Percentiles rank a stretch among this genome's conserved stretches.
Evolutionary conservation across 2,329 filamentous ascomycete genomes (phyloP).

Genomic region (Colletotrichum neosansevieriae): DNA sequence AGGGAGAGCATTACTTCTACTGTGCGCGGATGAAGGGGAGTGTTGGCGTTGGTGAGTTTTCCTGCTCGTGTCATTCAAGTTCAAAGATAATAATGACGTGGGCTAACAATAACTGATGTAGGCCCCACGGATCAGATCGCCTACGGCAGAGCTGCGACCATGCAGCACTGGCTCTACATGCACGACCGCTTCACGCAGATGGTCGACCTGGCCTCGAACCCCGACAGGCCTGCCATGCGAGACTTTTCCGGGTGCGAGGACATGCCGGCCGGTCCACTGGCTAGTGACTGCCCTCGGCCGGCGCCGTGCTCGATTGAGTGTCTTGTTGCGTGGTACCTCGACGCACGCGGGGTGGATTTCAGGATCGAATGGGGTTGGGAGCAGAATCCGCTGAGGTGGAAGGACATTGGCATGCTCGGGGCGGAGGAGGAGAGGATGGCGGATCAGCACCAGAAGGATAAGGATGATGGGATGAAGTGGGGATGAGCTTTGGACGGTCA

Average conservation of each 20-base stretch:
- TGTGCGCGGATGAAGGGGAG: slow-evolving; percentile 36
- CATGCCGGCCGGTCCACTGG: slow-evolving; percentile 30
- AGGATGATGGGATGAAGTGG: slow-evolving; percentile 30
- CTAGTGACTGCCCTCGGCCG: slow-evolving; percentile 34
- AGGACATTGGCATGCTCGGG: slow-evolving; percentile 21
- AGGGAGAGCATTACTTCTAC: slow-evolving; percentile 39
- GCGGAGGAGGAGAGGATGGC: slow-evolving; percentile 33
- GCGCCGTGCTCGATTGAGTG: slow-evolving; percentile 41
- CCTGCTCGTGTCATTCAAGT: not conserved
- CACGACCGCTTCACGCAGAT: slow-evolving; percentile 37
- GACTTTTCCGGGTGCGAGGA: slow-evolving; percentile 41
- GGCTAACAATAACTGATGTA: slow-evolving; percentile 13
- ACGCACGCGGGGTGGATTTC: slow-evolving; percentile 38
- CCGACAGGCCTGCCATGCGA: slow-evolving; percentile 27
- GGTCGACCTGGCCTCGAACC: slow-evolving; percentile 36
- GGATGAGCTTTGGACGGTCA: not conserved
- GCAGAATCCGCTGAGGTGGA: slow-evolving; percentile 19
- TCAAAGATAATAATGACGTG: not conserved
- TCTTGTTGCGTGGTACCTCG: slow-evolving; percentile 38
- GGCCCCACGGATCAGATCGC: slow-evolving; percentile 40
- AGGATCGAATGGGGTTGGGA: slow-evolving; percentile 40
- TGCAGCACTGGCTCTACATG: slow-evolving; percentile 41
- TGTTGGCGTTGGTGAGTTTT: slow-evolving; percentile 41
- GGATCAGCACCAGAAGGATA: slow-evolving; percentile 1
- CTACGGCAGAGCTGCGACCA: slow-evolving; percentile 39